Evolutionary conservation across 2,329 filamentous ascomycete species (phyloP).

Genomic region (Cordyceps javanica): DNA sequence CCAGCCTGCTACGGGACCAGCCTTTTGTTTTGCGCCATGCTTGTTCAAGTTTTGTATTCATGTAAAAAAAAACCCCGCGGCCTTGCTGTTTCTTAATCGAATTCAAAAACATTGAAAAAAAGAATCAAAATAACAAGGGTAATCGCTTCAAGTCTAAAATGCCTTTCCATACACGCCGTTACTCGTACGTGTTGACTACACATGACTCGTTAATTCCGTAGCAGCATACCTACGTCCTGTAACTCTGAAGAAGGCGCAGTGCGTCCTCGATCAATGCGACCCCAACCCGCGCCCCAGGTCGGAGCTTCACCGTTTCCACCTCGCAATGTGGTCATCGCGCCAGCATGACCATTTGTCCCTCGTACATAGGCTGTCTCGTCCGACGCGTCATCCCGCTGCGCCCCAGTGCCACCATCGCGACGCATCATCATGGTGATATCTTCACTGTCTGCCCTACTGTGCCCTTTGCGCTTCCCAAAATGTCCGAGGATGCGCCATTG

Average conservation of each 20-base stretch:
- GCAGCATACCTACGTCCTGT: slow-evolving; percentile 29
- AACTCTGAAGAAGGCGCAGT: slow-evolving; percentile 20
- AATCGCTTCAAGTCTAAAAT: background rate
- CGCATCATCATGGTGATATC: slow-evolving; percentile 12
- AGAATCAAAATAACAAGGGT: too few species aligned
- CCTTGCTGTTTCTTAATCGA: background rate
- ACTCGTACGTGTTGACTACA: background rate
- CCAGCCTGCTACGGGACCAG: background rate
- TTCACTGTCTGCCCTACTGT: slow-evolving; percentile 1
- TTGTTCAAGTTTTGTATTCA: background rate
- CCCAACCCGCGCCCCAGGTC: slow-evolving; percentile 28
- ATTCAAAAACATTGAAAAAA: background rate
- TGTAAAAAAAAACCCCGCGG: too few species aligned
- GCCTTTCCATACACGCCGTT: background rate
- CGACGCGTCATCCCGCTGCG: background rate
- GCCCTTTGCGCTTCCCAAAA: background rate
- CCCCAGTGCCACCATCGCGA: background rate
- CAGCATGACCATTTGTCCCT: slow-evolving; percentile 3
- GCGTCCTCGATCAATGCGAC: slow-evolving; percentile 24
- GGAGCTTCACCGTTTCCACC: slow-evolving; percentile 14
- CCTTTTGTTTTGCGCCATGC: background rate
- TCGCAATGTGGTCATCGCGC: background rate
- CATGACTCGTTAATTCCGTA: slow-evolving; percentile 12
- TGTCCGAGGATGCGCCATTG: background rate
- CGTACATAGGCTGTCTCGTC: slow-evolving; percentile 3